Evolutionary conservation across 2,329 filamentous ascomycete genomes (phyloP).

Genomic region (Arthrobotrys entomopaga): DNA sequence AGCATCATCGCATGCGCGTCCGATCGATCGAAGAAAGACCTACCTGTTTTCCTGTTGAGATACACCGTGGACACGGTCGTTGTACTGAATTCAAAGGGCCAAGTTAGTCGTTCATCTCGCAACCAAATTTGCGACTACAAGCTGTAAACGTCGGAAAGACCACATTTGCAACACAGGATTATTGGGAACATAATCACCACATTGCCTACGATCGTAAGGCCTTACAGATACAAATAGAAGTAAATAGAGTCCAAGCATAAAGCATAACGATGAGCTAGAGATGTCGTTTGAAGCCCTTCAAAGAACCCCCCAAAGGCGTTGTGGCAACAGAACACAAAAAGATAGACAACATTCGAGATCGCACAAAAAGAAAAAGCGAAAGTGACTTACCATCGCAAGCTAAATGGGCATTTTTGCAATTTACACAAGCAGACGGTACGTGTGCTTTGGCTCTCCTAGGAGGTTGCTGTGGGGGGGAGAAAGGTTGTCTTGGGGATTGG

Average conservation of each 20-base stretch:
- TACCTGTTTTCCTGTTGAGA: slow-evolving; percentile 77
- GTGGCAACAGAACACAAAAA: too few species aligned
- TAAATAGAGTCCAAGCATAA: slow-evolving; percentile 15
- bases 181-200: slow-evolving; percentile 39
- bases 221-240: slow-evolving; percentile 25
- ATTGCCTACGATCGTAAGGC: slow-evolving; percentile 10
- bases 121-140: slow-evolving; percentile 41
- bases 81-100: slow-evolving; percentile 67
- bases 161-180: slow-evolving; percentile 43
- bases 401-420: slow-evolving; percentile 85
- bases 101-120: slow-evolving; percentile 25
- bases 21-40: slow-evolving; percentile 58
- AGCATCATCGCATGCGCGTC: not conserved
- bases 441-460: slow-evolving; percentile 78
- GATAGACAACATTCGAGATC: not conserved
- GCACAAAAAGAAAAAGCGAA: slow-evolving; percentile 17
- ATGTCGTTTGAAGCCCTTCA: not conserved
- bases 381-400: slow-evolving; percentile 65
- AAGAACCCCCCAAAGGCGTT: too few species aligned
- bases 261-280: not conserved
- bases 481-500: slow-evolving; percentile 60
- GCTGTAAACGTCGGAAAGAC: slow-evolving; percentile 21
- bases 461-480: slow-evolving; percentile 70
- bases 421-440: slow-evolving; percentile 84
- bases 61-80: slow-evolving; percentile 80